Conservation (phyloP, 2,329 filamentous ascomycete genomes). For the Claviceps pazoutovae region DNA sequence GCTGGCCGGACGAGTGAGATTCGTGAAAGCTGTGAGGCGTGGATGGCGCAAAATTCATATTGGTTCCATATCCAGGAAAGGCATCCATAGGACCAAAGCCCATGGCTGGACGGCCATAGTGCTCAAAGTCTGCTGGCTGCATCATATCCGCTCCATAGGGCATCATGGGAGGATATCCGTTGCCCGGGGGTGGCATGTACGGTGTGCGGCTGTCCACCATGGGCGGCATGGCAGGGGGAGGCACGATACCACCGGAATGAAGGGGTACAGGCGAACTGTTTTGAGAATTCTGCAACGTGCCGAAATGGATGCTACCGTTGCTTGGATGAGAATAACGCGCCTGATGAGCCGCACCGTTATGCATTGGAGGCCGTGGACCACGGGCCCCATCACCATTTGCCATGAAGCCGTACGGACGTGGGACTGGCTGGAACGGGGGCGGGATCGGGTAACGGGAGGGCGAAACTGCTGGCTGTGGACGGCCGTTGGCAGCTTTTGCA, state of each 20-base stretch:
- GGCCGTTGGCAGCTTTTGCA: conserved; percentile 10
- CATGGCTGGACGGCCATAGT: conserved; percentile 23
- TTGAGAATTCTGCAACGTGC: conserved; percentile 39
- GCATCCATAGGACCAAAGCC: conserved; percentile 22
- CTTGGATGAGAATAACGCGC: conserved; percentile 40
- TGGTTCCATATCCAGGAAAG: conserved; percentile 19
- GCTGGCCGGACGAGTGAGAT: conserved; percentile 41
- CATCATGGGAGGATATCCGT: conserved; percentile 25
- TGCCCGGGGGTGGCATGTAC: conserved; percentile 19
- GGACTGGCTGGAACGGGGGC: conserved; percentile 26
- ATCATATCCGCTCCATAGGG: conserved; percentile 22
- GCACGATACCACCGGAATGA: conserved; percentile 31
- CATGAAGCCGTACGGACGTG: conserved; percentile 15
- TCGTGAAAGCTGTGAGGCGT: conserved; percentile 49
- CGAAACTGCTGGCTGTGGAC: conserved; percentile 19
- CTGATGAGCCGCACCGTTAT: conserved; percentile 18
- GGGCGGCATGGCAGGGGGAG: conserved; percentile 30
- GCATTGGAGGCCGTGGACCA: conserved; percentile 18
- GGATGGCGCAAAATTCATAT: conserved; percentile 31
- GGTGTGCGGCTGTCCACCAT: conserved; percentile 19
- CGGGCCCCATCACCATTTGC: conserved; percentile 20
- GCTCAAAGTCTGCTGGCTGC: conserved; percentile 21
- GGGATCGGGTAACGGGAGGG: conserved; percentile 29
- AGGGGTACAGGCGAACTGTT: conserved; percentile 43
- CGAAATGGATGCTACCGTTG: conserved; percentile 43